A percentile compares a stretch with the other conserved stretches of the same genome.
Evolutionary conservation across 305 asterid genomes (phyloP).

Genomic region (Fraxinus latifolia): DNA sequence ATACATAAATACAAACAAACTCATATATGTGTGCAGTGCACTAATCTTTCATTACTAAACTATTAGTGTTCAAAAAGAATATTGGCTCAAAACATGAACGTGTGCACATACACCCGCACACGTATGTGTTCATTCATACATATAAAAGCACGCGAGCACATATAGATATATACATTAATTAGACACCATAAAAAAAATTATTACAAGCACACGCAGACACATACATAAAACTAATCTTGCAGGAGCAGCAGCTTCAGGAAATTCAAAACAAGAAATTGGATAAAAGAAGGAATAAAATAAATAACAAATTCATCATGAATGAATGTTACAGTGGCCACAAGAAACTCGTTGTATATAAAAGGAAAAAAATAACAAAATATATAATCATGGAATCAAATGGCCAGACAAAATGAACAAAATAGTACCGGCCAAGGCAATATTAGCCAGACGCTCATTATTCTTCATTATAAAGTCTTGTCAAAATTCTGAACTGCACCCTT

Average conservation of each 20-base stretch:
- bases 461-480: constrained; percentile 24
- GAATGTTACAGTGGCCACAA: background rate
- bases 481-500: background rate
- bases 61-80: background rate
- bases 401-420: background rate
- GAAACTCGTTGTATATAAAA: background rate
- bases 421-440: constrained; percentile 45
- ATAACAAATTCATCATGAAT: background rate
- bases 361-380: background rate
- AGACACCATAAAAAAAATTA: background rate
- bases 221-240: background rate
- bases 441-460: constrained; percentile 45
- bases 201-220: background rate
- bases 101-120: background rate
- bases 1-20: background rate
- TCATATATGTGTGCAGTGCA: background rate
- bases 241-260: background rate
- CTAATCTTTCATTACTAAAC: background rate
- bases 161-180: background rate
- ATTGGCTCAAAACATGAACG: background rate
- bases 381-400: background rate
- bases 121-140: background rate
- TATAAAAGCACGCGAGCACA: background rate
- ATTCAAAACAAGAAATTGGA: background rate
- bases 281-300: background rate